A percentile compares a stretch with the other conserved stretches of the same genome.
phyloP scores from a whole-genome alignment of 2,329 filamentous ascomycete genomes.

The Paecilomyces dactylethromorphus region DNA sequence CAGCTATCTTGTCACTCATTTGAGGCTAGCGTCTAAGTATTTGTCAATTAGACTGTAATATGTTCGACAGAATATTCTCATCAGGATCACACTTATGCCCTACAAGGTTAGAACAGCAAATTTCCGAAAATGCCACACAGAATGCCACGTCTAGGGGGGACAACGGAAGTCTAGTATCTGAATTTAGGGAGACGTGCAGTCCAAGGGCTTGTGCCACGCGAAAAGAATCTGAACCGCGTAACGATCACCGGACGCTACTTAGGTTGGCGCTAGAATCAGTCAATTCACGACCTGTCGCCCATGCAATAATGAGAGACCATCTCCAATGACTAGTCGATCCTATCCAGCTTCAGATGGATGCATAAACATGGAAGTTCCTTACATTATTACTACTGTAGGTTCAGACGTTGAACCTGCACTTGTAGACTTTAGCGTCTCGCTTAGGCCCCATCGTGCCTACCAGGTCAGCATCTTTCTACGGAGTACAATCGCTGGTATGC shows the following conservation, averaged over 20 bases:
- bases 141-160: background rate
- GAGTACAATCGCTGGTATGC: background rate
- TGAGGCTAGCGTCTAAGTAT: no score
- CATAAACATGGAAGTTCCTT: background rate
- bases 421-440: background rate
- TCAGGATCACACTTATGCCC: no score
- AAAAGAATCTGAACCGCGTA: background rate
- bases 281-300: background rate
- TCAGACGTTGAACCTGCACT: background rate
- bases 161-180: background rate
- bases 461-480: background rate
- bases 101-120: background rate
- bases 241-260: background rate
- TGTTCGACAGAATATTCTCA: no score
- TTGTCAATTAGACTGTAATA: no score
- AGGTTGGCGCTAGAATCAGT: background rate
- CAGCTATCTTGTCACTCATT: no score
- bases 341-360: background rate
- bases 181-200: background rate
- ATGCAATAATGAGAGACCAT: background rate
- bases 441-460: background rate
- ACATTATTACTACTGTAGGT: background rate
- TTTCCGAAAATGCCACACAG: background rate
- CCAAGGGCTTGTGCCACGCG: background rate
- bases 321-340: background rate